Conservation (phyloP, 2,329 filamentous ascomycete genomes). For the Colletotrichum magnum region DNA sequence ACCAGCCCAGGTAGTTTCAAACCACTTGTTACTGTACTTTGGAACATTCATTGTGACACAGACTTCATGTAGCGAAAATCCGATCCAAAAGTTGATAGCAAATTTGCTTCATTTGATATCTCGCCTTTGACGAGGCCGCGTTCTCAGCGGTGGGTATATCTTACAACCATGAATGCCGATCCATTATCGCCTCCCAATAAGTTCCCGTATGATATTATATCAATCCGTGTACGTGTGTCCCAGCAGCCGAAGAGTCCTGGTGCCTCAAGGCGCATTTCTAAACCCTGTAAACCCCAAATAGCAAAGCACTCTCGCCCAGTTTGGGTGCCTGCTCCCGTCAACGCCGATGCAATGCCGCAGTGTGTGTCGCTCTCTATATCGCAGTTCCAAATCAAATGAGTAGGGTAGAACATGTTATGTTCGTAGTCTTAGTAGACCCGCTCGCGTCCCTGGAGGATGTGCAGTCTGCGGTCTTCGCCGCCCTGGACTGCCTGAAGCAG, state of each 20-base stretch:
- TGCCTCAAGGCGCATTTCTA: constrained; percentile 36
- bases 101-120: neutral
- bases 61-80: too few species aligned
- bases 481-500: constrained; percentile 34
- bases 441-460: constrained; percentile 54
- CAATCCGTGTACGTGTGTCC: constrained; percentile 27
- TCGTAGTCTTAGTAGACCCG: constrained; percentile 45
- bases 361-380: constrained; percentile 14
- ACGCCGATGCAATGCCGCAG: constrained; percentile 32
- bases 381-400: constrained; percentile 21
- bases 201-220: constrained; percentile 7
- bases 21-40: neutral
- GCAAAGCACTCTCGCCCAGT: neutral
- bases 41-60: neutral
- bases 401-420: neutral
- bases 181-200: constrained; percentile 4
- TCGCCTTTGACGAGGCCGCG: constrained; percentile 26
- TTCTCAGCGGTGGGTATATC: constrained; percentile 33
- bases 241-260: constrained; percentile 30
- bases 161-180: constrained; percentile 15
- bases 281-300: constrained; percentile 23
- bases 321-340: neutral
- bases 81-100: neutral
- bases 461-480: constrained; percentile 48
- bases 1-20: neutral